Conservation (phyloP, 345 rosid genomes). For the Anastatica hierochuntica region DNA sequence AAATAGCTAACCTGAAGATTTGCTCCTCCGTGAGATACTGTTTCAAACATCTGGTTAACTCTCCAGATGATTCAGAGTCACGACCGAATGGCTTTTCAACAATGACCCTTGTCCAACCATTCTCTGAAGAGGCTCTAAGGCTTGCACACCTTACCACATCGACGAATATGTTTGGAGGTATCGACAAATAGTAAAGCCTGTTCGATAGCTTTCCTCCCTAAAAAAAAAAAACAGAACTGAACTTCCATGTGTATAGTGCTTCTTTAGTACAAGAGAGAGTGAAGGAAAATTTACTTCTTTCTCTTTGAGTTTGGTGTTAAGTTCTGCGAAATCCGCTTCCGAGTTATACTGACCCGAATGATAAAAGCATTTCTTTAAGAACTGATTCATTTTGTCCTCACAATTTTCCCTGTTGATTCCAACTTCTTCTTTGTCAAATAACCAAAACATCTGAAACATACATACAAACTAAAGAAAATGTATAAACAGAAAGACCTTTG, state of each 20-base stretch:
- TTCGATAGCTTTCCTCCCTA: constrained; percentile 67
- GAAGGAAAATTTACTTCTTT: constrained; percentile 45
- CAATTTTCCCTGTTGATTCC: constrained; percentile 59
- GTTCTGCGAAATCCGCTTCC: constrained; percentile 58
- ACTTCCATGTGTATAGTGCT: not conserved
- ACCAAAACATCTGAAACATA: not conserved
- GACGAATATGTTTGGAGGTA: constrained; percentile 83
- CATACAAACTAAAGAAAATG: not conserved
- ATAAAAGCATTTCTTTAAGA: constrained; percentile 77
- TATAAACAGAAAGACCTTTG: constrained; percentile 36
- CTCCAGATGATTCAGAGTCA: constrained; percentile 65
- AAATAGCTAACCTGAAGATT: constrained; percentile 58
- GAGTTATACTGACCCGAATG: constrained; percentile 73
- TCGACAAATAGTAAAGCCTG: constrained; percentile 74
- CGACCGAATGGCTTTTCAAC: constrained; percentile 95
- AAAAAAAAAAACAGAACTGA: not conserved
- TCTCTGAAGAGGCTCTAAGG: constrained; percentile 54
- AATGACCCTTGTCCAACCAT: constrained; percentile 88
- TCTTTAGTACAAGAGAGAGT: not conserved
- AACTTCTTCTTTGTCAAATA: not conserved
- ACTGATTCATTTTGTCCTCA: constrained; percentile 68
- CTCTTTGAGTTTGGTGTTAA: constrained; percentile 60
- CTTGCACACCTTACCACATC: constrained; percentile 76
- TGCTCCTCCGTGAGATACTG: constrained; percentile 73
- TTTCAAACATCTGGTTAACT: constrained; percentile 71